A percentile compares a stretch with the other conserved stretches of the same genome.
These are phyloP conservation scores for Citrus glauca DNA, from an alignment of 345 rosid genomes.

Conservation along the genomic window DNA sequence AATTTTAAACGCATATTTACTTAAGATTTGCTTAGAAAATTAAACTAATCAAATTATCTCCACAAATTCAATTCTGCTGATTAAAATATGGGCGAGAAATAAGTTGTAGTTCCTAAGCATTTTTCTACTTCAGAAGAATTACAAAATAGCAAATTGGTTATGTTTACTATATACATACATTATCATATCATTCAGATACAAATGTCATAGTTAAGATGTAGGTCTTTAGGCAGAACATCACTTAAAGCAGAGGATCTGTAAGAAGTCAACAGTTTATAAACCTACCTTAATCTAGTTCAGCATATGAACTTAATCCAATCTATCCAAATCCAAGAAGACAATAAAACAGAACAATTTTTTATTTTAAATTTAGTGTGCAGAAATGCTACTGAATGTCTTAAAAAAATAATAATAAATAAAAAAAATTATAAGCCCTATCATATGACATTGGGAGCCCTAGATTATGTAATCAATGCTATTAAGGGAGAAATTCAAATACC, in stretches of 20 bases:
- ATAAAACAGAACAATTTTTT: background rate
- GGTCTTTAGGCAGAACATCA: background rate
- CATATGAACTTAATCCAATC: background rate
- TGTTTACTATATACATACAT: background rate
- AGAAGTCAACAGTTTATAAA: background rate
- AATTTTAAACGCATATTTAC: background rate
- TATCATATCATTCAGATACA: background rate
- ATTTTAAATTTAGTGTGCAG: background rate
- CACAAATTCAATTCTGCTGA: background rate
- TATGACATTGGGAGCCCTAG: background rate
- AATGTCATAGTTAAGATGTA: background rate
- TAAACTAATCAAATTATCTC: background rate
- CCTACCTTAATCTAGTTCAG: slow-evolving; percentile 2
- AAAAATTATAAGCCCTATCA: background rate
- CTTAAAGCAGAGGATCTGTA: background rate
- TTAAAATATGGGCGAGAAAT: background rate
- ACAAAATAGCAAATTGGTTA: background rate
- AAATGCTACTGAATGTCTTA: background rate
- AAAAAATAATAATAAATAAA: background rate
- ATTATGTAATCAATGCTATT: background rate
- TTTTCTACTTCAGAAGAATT: background rate
- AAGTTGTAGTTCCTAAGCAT: background rate
- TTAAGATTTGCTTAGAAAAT: background rate
- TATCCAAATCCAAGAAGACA: background rate
- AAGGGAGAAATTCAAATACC: background rate